These are phyloP conservation scores for Talaromyces adpressus DNA, from an alignment of 495 filamentous ascomycete genomes.

Conservation along the genomic window DNA sequence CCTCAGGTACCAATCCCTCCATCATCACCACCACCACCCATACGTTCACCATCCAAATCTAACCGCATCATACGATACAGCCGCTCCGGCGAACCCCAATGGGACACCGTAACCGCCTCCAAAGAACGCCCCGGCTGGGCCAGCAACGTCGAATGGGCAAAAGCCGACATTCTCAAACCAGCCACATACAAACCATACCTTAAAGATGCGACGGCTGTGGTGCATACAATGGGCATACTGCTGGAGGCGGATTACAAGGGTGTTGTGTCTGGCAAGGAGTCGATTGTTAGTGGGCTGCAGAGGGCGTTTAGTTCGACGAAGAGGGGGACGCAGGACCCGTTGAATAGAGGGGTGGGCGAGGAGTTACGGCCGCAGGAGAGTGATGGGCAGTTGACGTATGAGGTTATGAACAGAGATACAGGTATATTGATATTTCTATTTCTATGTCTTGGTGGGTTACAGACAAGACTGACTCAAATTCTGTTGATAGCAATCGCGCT, in stretches of 20 bases:
- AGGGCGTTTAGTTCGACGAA: conserved; percentile 68
- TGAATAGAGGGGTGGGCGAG: conserved; percentile 48
- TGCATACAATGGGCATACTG: conserved; percentile 93
- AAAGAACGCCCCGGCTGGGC: conserved; percentile 71
- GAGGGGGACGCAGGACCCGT: conserved; percentile 59
- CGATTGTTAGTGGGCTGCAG: conserved; percentile 62
- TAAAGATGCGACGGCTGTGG: conserved; percentile 68
- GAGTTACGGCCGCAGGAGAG: conserved; percentile 55
- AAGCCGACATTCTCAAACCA: conserved; percentile 78
- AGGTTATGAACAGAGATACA: conserved; percentile 93
- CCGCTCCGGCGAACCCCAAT: conserved; percentile 82
- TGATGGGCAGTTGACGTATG: conserved; percentile 81
- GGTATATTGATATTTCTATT: conserved; percentile 27
- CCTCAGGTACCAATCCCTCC: conserved; percentile 53
- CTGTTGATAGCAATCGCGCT: conserved; percentile 53
- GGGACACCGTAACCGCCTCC: conserved; percentile 72
- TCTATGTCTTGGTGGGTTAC: background rate
- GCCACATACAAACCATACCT: conserved; percentile 67
- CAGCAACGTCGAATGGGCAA: conserved; percentile 73
- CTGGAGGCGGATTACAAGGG: conserved; percentile 97
- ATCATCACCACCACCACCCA: background rate
- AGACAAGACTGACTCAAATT: background rate
- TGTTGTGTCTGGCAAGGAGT: conserved; percentile 74
- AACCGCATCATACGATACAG: conserved; percentile 30
- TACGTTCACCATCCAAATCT: background rate